Percentiles rank a stretch among this genome's conserved stretches.
Conservation (phyloP, 768 basidiomycete species). For the Nidularia sp. region DNA sequence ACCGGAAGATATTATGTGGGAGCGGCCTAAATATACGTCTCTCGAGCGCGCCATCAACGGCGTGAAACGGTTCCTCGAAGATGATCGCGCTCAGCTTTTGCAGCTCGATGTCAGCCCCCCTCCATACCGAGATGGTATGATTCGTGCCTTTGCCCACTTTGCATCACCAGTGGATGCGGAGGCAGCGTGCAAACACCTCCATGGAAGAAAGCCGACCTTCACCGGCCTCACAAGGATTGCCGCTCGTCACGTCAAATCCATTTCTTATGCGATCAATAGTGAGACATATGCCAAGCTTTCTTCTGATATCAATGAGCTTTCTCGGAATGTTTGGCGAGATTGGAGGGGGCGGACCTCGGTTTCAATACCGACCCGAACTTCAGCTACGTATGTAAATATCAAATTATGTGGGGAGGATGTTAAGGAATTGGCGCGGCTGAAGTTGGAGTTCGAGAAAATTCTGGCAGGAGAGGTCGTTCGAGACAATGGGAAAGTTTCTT, state of each 20-base stretch:
- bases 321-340: conserved; percentile 33
- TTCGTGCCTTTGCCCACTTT: conserved; percentile 57
- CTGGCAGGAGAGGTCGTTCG: conserved; percentile 57
- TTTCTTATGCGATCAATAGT: conserved; percentile 39
- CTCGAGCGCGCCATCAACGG: conserved; percentile 30
- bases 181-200: conserved; percentile 40
- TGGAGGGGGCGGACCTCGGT: conserved; percentile 4
- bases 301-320: conserved; percentile 30
- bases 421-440: conserved; percentile 49
- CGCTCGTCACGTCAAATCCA: conserved; percentile 50
- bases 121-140: conserved; percentile 43
- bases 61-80: conserved; percentile 34
- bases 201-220: conserved; percentile 39
- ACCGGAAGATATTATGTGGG: conserved; percentile 48
- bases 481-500: conserved; percentile 47
- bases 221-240: conserved; percentile 42
- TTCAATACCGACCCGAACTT: background rate
- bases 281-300: conserved; percentile 34
- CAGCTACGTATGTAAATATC: conserved; percentile 24
- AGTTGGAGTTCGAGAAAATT: conserved; percentile 57
- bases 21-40: conserved; percentile 39
- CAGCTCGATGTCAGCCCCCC: conserved; percentile 45
- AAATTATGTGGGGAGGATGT: conserved; percentile 47
- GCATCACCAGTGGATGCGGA: conserved; percentile 47
- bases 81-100: conserved; percentile 18